Evolutionary conservation across 2,329 filamentous ascomycete species (phyloP).

Genomic region (Colletotrichum sp.): DNA sequence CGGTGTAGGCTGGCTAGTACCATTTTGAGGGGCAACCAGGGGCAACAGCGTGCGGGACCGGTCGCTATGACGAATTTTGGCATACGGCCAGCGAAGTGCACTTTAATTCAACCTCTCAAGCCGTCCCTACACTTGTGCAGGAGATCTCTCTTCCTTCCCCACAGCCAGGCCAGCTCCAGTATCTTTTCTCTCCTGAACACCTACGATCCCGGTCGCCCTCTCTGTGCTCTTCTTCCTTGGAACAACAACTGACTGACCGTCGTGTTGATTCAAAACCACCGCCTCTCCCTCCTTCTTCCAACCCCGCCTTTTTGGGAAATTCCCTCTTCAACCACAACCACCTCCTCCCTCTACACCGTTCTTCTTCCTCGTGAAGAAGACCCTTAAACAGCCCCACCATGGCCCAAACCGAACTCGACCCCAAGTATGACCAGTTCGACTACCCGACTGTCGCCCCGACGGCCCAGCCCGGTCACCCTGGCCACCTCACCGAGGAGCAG

Average conservation of each 20-base stretch:
- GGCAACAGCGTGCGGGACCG: slow-evolving; percentile 9
- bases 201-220: slow-evolving; percentile 2
- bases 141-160: slow-evolving; percentile 17
- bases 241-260: slow-evolving; percentile 1
- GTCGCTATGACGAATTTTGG: slow-evolving; percentile 22
- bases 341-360: slow-evolving; percentile 1
- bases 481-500: slow-evolving; percentile 84
- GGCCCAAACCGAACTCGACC: slow-evolving; percentile 60
- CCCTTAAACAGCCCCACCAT: slow-evolving; percentile 17
- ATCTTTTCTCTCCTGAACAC: slow-evolving; percentile 2
- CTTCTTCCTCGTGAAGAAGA: slow-evolving; percentile 7
- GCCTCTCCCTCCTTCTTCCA: background rate
- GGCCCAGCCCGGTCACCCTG: slow-evolving; percentile 78
- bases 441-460: slow-evolving; percentile 81
- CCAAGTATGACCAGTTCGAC: slow-evolving; percentile 97
- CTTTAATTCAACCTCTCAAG: slow-evolving; percentile 18
- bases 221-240: background rate
- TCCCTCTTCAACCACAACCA: background rate
- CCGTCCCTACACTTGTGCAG: slow-evolving; percentile 9
- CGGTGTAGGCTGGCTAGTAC: slow-evolving; percentile 11
- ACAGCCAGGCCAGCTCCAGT: slow-evolving; percentile 2
- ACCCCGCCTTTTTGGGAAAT: background rate
- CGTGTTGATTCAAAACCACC: background rate
- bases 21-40: slow-evolving; percentile 20
- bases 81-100: slow-evolving; percentile 14